Conservation (phyloP, 2,329 filamentous ascomycete genomes). For the Fusarium sp. region DNA sequence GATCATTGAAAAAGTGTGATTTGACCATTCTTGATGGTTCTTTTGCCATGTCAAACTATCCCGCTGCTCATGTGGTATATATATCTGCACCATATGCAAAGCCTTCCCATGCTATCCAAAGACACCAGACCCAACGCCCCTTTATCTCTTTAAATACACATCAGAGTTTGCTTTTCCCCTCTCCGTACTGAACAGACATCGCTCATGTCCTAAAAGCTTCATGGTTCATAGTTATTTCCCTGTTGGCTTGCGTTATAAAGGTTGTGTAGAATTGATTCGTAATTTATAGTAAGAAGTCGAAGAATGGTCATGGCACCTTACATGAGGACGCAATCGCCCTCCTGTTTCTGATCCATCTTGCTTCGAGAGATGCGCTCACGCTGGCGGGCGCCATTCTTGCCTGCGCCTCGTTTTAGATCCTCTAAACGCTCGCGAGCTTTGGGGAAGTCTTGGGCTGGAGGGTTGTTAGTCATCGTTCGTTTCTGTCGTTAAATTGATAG, state of each 20-base stretch:
- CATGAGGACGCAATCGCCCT: conserved; percentile 90
- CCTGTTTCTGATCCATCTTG: conserved; percentile 83
- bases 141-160: conserved; percentile 3
- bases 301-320: conserved; percentile 53
- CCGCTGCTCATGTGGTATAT: conserved; percentile 9
- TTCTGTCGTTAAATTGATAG: not conserved
- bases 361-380: conserved; percentile 84
- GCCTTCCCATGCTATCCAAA: conserved; percentile 14
- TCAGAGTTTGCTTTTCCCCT: not conserved
- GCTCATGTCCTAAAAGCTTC: not conserved
- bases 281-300: not conserved
- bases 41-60: not conserved
- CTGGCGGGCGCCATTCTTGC: conserved; percentile 75
- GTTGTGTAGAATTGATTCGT: not conserved
- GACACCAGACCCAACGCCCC: conserved; percentile 28
- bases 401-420: conserved; percentile 81
- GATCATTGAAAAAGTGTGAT: not conserved
- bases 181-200: not conserved
- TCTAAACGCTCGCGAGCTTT: conserved; percentile 94
- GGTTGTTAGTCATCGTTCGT: conserved; percentile 43
- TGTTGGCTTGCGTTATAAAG: not conserved
- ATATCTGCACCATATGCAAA: conserved; percentile 21
- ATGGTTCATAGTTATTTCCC: not conserved
- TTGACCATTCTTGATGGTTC: not conserved
- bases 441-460: conserved; percentile 87